Conservation (phyloP, 192 early-diverging fungal species). For the Oehlia diaphana region DNA sequence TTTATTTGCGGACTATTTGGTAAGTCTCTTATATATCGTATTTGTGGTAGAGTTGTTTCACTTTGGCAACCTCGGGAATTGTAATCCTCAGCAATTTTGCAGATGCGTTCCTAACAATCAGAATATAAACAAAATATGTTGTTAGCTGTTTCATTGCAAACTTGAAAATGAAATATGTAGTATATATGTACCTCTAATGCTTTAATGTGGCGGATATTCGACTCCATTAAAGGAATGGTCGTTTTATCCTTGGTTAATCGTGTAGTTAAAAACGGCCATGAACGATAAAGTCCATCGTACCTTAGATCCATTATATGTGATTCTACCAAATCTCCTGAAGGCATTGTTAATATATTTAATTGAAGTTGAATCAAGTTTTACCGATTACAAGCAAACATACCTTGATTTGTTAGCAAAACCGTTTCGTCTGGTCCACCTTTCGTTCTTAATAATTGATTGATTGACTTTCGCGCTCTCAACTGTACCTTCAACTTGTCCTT, state of each 20-base stretch:
- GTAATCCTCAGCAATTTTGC: background rate
- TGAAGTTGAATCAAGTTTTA: no score
- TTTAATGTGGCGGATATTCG: background rate
- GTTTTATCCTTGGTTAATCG: background rate
- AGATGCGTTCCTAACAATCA: background rate
- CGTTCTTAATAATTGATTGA: constrained; percentile 23
- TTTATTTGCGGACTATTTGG: no score
- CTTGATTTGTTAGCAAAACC: constrained; percentile 28
- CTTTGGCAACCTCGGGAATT: background rate
- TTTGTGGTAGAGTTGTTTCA: background rate
- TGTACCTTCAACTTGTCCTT: constrained; percentile 28
- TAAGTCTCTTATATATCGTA: background rate
- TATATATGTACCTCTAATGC: constrained; percentile 5
- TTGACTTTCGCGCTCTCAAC: constrained; percentile 15
- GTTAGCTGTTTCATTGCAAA: background rate
- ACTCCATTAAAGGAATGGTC: background rate
- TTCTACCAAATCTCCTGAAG: constrained; percentile 24
- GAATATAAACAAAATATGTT: background rate
- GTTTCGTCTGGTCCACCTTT: constrained; percentile 28
- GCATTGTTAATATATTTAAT: background rate
- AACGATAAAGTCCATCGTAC: constrained; percentile 14
- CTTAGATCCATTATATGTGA: constrained; percentile 22
- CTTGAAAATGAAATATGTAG: background rate
- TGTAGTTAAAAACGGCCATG: background rate
- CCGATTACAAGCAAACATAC: background rate